Evolutionary conservation across 305 asterid species (phyloP).

Genomic region (Vinca major): DNA sequence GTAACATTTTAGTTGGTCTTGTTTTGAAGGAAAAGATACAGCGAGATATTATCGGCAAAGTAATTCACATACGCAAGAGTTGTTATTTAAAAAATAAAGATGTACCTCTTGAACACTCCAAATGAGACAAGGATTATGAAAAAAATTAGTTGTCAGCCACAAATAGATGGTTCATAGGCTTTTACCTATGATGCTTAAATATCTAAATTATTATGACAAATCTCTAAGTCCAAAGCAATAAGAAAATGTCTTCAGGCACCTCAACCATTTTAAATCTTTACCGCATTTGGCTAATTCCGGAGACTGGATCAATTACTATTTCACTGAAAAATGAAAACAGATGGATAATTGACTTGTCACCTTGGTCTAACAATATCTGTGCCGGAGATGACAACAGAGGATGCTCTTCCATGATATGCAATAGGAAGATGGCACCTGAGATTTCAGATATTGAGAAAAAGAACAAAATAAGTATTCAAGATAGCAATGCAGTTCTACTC

Average conservation of each 20-base stretch:
- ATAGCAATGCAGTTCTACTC: slow-evolving; percentile 2
- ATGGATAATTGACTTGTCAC: slow-evolving; percentile 24
- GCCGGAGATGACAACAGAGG: slow-evolving; percentile 86
- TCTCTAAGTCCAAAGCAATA: neutral
- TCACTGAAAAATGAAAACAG: neutral
- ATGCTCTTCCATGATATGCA: slow-evolving; percentile 98
- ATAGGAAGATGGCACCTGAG: slow-evolving; percentile 93
- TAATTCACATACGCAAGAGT: neutral
- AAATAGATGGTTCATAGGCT: neutral
- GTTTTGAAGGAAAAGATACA: neutral
- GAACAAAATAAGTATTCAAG: neutral
- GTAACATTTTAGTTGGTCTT: neutral
- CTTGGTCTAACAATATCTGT: slow-evolving; percentile 85
- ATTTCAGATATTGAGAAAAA: slow-evolving; percentile 5
- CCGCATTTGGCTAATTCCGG: neutral
- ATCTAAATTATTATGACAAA: neutral
- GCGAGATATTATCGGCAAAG: neutral
- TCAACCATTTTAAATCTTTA: neutral
- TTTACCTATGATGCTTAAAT: neutral
- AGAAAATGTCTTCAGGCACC: neutral
- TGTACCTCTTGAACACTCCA: neutral
- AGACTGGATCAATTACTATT: neutral
- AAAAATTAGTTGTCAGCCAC: neutral
- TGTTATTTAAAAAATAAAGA: neutral
- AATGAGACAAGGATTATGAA: neutral